Percentiles rank a stretch among this genome's conserved stretches.
Conservation (phyloP, 2,329 filamentous ascomycete genomes). For the Pseudogymnoascus sp. region DNA sequence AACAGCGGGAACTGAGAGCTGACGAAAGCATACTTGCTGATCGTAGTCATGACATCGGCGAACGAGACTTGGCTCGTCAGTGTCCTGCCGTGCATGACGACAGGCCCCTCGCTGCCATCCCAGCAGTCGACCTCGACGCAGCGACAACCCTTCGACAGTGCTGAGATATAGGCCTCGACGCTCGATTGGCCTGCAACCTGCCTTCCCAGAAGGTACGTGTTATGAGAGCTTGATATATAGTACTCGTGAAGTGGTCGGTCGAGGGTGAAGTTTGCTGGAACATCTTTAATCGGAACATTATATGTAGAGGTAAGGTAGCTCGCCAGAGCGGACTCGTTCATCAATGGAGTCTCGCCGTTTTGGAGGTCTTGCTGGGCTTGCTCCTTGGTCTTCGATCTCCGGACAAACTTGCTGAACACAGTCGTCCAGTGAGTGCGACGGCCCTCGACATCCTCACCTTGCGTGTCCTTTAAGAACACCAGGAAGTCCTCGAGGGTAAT, state of each 20-base stretch:
- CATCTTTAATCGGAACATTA: conserved; percentile 60
- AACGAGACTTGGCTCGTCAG: conserved; percentile 86
- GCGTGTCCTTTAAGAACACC: conserved; percentile 63
- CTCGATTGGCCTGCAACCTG: conserved; percentile 88
- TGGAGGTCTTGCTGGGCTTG: conserved; percentile 36
- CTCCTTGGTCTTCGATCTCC: conserved; percentile 48
- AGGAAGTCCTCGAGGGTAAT: conserved; percentile 71
- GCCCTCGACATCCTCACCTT: conserved; percentile 67
- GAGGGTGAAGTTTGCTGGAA: conserved; percentile 56
- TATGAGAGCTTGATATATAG: conserved; percentile 97
- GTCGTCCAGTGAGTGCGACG: conserved; percentile 62
- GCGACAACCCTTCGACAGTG: conserved; percentile 80
- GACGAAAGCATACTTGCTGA: conserved; percentile 90
- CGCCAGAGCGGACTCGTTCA: conserved; percentile 74
- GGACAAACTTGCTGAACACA: conserved; percentile 64
- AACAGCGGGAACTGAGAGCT: conserved; percentile 84
- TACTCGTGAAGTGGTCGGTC: conserved; percentile 91
- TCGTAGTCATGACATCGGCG: conserved; percentile 82
- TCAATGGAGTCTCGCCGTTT: conserved; percentile 46
- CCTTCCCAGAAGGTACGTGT: conserved; percentile 88
- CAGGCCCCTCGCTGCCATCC: conserved; percentile 84
- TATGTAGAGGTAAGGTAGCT: conserved; percentile 68
- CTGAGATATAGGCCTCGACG: conserved; percentile 88
- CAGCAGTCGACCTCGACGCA: conserved; percentile 98
- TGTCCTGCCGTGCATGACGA: conserved; percentile 86